Conservation (phyloP, 768 basidiomycete genomes). For the Tubosaeta sp. region DNA sequence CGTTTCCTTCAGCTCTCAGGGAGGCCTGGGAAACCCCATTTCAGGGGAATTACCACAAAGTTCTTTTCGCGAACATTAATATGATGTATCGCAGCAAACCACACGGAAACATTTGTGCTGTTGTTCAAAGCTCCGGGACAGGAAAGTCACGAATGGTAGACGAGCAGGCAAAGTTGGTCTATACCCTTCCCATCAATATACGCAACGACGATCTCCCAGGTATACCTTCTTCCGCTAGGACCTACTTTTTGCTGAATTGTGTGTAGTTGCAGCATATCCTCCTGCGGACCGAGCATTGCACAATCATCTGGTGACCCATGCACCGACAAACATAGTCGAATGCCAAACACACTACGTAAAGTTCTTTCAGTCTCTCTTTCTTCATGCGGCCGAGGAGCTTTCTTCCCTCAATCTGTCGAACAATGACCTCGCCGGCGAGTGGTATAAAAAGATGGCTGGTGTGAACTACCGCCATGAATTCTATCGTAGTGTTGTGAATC, state of each 20-base stretch:
- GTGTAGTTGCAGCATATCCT: background rate
- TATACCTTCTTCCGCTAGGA: background rate
- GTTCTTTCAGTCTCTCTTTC: background rate
- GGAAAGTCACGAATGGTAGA: slow-evolving; percentile 9
- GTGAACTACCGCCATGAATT: background rate
- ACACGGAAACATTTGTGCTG: background rate
- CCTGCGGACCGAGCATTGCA: background rate
- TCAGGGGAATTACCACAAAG: background rate
- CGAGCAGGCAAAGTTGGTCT: slow-evolving; percentile 5
- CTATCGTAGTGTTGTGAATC: background rate
- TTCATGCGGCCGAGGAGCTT: background rate
- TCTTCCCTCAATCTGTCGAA: background rate
- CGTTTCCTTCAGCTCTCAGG: background rate
- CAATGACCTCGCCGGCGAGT: background rate
- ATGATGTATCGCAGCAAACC: background rate
- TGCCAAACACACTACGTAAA: background rate
- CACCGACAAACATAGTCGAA: background rate
- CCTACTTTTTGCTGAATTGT: background rate
- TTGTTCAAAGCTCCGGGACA: slow-evolving; percentile 2
- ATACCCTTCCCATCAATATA: slow-evolving; percentile 5
- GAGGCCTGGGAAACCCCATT: background rate
- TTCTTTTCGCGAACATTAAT: background rate
- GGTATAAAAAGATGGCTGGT: background rate
- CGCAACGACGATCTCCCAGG: background rate
- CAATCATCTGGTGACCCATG: background rate